phyloP scores from a whole-genome alignment of 306 rosid genomes.

The Mimosa bimucronata region DNA sequence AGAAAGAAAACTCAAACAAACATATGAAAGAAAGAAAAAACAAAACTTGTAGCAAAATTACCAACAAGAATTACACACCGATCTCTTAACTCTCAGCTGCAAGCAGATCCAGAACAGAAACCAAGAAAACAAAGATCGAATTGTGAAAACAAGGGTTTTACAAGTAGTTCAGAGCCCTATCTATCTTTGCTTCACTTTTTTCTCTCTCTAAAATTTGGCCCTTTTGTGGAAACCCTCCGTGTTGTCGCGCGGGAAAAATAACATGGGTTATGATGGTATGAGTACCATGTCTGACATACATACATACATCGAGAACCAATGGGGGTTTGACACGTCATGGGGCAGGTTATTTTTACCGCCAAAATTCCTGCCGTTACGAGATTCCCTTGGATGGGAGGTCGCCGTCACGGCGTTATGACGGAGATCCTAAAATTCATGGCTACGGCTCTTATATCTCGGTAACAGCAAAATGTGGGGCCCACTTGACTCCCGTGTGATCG shows the following conservation, averaged over 20 bases:
- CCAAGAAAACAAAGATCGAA: conserved; percentile 17
- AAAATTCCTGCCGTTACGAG: conserved; percentile 20
- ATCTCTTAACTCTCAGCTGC: conserved; percentile 6
- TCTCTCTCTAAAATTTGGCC: conserved; percentile 22
- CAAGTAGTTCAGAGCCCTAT: conserved; percentile 20
- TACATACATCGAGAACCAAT: not conserved
- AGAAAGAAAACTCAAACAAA: not conserved
- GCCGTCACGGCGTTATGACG: conserved; percentile 16
- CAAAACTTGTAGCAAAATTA: not conserved
- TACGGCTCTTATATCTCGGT: conserved; percentile 18
- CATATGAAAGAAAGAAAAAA: not conserved
- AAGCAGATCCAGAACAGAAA: not conserved
- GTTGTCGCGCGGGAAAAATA: conserved; percentile 33
- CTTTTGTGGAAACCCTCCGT: conserved; percentile 3
- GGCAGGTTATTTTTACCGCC: conserved; percentile 19
- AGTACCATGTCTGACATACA: not conserved
- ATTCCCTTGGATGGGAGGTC: not conserved
- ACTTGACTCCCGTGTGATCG: not conserved
- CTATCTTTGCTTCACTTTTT: not conserved
- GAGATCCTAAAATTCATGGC: conserved; percentile 14
- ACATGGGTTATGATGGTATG: conserved; percentile 10
- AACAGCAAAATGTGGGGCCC: not conserved
- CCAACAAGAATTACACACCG: not conserved
- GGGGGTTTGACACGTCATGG: not conserved
- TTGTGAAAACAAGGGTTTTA: not conserved